These are phyloP conservation scores for Myriosclerotinia duriaeana DNA, from an alignment of 2,329 filamentous ascomycete species.

Conservation along the genomic window DNA sequence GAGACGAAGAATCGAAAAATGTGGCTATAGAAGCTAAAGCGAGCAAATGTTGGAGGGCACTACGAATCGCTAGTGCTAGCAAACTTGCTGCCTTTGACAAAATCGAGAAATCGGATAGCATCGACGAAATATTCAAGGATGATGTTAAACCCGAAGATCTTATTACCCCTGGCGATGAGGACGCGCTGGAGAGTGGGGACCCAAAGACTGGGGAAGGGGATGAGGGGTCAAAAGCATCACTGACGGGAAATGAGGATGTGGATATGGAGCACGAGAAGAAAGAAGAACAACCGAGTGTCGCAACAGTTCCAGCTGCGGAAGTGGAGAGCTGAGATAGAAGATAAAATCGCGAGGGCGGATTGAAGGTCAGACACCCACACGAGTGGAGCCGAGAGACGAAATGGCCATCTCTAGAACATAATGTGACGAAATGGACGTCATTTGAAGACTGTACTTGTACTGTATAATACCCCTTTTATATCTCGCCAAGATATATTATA, in stretches of 20 bases:
- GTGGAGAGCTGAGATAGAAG: neutral
- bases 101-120: slow-evolving; percentile 78
- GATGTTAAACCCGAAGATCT: slow-evolving; percentile 42
- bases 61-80: slow-evolving; percentile 74
- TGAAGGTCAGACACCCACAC: neutral
- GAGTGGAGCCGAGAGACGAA: neutral
- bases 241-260: neutral
- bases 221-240: slow-evolving; percentile 25
- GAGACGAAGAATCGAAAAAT: slow-evolving; percentile 57
- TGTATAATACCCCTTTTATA: slow-evolving; percentile 16
- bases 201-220: slow-evolving; percentile 9
- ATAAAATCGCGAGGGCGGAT: neutral
- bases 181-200: slow-evolving; percentile 42
- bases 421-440: slow-evolving; percentile 24
- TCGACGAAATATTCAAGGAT: slow-evolving; percentile 57
- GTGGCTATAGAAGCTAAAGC: slow-evolving; percentile 68
- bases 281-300: neutral
- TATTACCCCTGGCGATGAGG: slow-evolving; percentile 40
- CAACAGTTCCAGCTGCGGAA: neutral
- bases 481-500: slow-evolving; percentile 4
- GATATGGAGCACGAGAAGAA: slow-evolving; percentile 15
- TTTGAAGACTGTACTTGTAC: slow-evolving; percentile 22
- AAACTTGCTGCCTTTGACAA: slow-evolving; percentile 80
- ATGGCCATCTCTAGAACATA: neutral
- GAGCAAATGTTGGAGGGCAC: slow-evolving; percentile 86